Percentiles rank a stretch among this genome's conserved stretches.
phyloP scores from a whole-genome alignment of 306 rosid species.

The Purshia tridentata region DNA sequence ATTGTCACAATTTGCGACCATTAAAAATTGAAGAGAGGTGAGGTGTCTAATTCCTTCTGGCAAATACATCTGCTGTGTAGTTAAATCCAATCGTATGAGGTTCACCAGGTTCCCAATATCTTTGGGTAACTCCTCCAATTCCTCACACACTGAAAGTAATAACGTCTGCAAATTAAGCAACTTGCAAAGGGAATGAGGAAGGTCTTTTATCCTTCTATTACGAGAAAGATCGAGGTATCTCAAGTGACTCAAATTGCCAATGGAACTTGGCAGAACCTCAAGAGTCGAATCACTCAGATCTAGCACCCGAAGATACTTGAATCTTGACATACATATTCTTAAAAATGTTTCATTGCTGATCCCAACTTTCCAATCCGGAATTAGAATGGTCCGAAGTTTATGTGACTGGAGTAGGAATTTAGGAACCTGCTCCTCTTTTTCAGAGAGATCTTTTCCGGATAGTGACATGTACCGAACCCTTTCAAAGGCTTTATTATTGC shows the following conservation, averaged over 20 bases:
- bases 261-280: neutral
- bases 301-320: neutral
- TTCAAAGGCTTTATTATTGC: neutral
- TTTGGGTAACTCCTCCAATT: slow-evolving; percentile 19
- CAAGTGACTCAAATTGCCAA: no score
- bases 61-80: neutral
- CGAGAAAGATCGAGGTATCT: no score
- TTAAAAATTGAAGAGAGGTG: neutral
- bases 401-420: no score
- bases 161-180: neutral
- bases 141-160: neutral
- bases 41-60: neutral
- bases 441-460: no score
- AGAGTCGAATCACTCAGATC: neutral
- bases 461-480: no score
- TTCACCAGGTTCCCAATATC: slow-evolving; percentile 22
- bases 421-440: no score
- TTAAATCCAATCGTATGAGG: slow-evolving; percentile 8
- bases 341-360: neutral
- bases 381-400: no score
- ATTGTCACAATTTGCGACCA: rapidly evolving
- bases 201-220: no score
- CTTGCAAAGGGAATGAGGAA: no score
- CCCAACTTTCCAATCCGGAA: no score
- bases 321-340: neutral